These are phyloP conservation scores for Globisporangium paddicum DNA, from an alignment of 352 stramenopile species.

Conservation along the genomic window DNA sequence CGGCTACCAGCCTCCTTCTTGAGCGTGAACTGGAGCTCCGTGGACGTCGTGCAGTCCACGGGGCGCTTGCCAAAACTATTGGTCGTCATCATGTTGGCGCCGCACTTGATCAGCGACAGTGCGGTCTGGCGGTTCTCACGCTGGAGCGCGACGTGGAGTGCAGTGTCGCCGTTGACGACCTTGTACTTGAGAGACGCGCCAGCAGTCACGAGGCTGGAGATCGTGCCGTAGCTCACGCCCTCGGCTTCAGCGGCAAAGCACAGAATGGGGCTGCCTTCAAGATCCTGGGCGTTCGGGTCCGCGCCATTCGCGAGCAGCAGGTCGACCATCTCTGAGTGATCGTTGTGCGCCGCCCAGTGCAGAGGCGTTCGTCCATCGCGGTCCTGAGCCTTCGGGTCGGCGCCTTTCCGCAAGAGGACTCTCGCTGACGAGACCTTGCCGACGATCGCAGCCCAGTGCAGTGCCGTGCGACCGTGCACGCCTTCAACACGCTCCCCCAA, in stretches of 20 bases:
- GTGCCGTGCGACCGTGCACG: slow-evolving; percentile 54
- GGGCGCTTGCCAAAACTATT: slow-evolving; percentile 61
- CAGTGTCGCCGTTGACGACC: slow-evolving; percentile 44
- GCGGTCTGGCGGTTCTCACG: slow-evolving; percentile 65
- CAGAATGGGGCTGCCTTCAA: slow-evolving; percentile 43
- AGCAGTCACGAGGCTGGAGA: slow-evolving; percentile 32
- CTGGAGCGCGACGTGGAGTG: slow-evolving; percentile 69
- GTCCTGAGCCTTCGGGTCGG: slow-evolving; percentile 54
- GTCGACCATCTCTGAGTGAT: slow-evolving; percentile 44
- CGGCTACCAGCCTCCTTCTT: slow-evolving; percentile 70
- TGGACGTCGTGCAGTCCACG: slow-evolving; percentile 79
- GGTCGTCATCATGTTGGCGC: slow-evolving; percentile 62
- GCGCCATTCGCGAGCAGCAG: slow-evolving; percentile 44
- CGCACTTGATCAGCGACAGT: slow-evolving; percentile 61
- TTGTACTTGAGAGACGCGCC: slow-evolving; percentile 44
- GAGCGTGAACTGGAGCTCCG: slow-evolving; percentile 64
- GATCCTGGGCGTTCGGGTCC: slow-evolving; percentile 39
- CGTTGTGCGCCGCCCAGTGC: slow-evolving; percentile 74
- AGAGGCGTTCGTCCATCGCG: slow-evolving; percentile 58
- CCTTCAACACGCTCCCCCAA: slow-evolving; percentile 58
- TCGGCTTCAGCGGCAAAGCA: slow-evolving; percentile 65
- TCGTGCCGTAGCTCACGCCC: slow-evolving; percentile 38
- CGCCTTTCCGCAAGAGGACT: slow-evolving; percentile 37
- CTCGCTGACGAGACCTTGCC: slow-evolving; percentile 31
- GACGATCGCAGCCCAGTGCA: slow-evolving; percentile 72